Evolutionary conservation across 75 land plant species (phyloP).

Genomic region (Pinus albicaulis): DNA sequence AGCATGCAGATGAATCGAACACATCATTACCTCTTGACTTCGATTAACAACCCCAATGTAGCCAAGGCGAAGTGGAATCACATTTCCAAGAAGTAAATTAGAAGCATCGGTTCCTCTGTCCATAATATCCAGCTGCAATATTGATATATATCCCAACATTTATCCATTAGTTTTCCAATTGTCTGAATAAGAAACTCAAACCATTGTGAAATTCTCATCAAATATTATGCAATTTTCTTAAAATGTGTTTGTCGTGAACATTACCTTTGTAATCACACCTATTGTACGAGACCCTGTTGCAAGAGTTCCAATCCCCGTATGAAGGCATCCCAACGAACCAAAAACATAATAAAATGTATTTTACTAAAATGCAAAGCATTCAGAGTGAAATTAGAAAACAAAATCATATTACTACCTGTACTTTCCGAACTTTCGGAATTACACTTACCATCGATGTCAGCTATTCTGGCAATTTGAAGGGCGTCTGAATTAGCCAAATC

Average conservation of each 20-base stretch:
- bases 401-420: not conserved
- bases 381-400: not conserved
- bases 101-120: constrained; percentile 96
- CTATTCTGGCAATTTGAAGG: constrained; percentile 89
- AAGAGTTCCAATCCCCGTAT: not conserved
- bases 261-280: constrained; percentile 92
- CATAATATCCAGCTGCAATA: constrained; percentile 85
- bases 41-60: constrained; percentile 93
- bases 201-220: not conserved
- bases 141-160: not conserved
- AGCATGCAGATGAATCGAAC: not conserved
- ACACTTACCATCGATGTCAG: constrained; percentile 84
- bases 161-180: not conserved
- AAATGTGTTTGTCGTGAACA: constrained; percentile 1
- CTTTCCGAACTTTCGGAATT: not conserved
- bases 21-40: constrained; percentile 74
- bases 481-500: constrained; percentile 96
- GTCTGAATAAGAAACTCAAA: not conserved
- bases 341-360: not conserved
- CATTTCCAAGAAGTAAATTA: constrained; percentile 82
- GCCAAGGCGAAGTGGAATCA: constrained; percentile 85
- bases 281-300: constrained; percentile 81
- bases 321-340: not conserved
- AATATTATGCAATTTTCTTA: not conserved
- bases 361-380: not conserved